A percentile compares a stretch with the other conserved stretches of the same genome.
phyloP scores from a whole-genome alignment of 164 flowering plant genomes.

The Amborella trichopoda region DNA sequence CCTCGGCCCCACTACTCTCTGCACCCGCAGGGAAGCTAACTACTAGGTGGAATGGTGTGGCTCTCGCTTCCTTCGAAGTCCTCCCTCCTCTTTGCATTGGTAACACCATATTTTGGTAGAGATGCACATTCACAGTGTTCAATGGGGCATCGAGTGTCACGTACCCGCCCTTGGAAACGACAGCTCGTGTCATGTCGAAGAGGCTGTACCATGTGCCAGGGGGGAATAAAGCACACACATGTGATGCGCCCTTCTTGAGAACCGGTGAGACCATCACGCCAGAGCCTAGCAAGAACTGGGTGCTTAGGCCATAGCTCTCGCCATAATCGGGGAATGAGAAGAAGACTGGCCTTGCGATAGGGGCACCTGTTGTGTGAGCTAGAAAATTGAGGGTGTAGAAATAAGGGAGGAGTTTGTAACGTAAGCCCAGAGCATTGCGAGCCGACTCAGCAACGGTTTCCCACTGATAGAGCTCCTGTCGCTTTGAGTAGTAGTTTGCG shows the following conservation, averaged over 20 bases:
- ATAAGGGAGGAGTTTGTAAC: constrained; percentile 71
- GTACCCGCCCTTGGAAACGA: constrained; percentile 29
- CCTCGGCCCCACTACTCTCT: constrained; percentile 31
- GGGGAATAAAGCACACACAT: constrained; percentile 53
- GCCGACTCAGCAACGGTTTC: constrained; percentile 66
- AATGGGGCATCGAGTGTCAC: constrained; percentile 62
- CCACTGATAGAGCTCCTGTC: constrained; percentile 86
- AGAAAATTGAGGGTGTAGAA: constrained; percentile 71
- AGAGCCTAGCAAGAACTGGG: constrained; percentile 70
- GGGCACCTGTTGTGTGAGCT: constrained; percentile 67
- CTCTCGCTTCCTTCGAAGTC: constrained; percentile 55
- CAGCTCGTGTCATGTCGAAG: constrained; percentile 46
- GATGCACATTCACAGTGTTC: constrained; percentile 63
- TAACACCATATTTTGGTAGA: constrained; percentile 56
- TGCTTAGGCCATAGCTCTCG: constrained; percentile 41
- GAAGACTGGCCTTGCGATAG: constrained; percentile 80
- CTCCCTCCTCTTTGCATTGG: constrained; percentile 79
- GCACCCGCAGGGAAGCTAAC: constrained; percentile 55
- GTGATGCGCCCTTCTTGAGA: constrained; percentile 25
- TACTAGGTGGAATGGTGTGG: constrained; percentile 46
- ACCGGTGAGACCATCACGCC: constrained; percentile 76
- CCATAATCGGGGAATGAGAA: constrained; percentile 54
- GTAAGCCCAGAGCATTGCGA: constrained; percentile 65
- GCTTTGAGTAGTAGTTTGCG: constrained; percentile 50
- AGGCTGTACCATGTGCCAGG: constrained; percentile 73